phyloP scores from a whole-genome alignment of 192 early-diverging fungal genomes.

The Entomortierella beljakovae region DNA sequence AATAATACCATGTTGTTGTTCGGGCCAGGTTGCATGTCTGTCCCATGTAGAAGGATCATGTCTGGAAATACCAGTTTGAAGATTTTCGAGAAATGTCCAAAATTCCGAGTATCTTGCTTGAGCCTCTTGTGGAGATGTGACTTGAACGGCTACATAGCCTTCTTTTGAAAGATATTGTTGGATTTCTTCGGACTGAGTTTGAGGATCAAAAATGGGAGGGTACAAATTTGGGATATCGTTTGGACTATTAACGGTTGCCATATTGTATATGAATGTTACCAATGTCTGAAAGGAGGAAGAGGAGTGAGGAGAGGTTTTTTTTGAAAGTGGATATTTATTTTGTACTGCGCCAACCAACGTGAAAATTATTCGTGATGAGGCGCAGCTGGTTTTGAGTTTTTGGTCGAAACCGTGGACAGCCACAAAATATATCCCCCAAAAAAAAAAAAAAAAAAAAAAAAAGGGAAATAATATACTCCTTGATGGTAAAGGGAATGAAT shows the following conservation, averaged over 20 bases:
- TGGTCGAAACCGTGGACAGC: too few species aligned
- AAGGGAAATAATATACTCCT: too few species aligned
- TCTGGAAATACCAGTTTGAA: slow-evolving; percentile 18
- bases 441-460: too few species aligned
- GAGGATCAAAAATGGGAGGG: slow-evolving; percentile 27
- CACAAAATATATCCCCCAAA: too few species aligned
- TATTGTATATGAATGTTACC: background rate
- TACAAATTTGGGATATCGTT: slow-evolving; percentile 17
- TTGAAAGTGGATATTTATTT: too few species aligned
- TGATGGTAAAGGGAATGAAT: too few species aligned
- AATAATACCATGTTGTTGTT: slow-evolving; percentile 23
- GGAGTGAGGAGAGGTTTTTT: too few species aligned
- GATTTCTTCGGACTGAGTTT: slow-evolving; percentile 17
- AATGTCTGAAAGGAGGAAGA: too few species aligned
- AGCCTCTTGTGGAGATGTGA: slow-evolving; percentile 7
- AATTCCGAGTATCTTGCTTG: slow-evolving; percentile 27
- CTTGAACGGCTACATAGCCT: slow-evolving; percentile 23
- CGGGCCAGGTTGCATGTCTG: slow-evolving; percentile 9
- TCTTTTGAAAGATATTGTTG: slow-evolving; percentile 12
- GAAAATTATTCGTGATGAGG: too few species aligned
- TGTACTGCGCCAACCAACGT: too few species aligned
- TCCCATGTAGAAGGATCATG: slow-evolving; percentile 18
- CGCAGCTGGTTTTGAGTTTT: too few species aligned
- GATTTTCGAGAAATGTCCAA: slow-evolving; percentile 25
- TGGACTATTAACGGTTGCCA: slow-evolving; percentile 9